Evolutionary conservation across 1,139 yeast species (phyloP), one percentile per base, ranked within the genome.

Genomic region (Kurtzmaniella quercitrusa): DNA sequence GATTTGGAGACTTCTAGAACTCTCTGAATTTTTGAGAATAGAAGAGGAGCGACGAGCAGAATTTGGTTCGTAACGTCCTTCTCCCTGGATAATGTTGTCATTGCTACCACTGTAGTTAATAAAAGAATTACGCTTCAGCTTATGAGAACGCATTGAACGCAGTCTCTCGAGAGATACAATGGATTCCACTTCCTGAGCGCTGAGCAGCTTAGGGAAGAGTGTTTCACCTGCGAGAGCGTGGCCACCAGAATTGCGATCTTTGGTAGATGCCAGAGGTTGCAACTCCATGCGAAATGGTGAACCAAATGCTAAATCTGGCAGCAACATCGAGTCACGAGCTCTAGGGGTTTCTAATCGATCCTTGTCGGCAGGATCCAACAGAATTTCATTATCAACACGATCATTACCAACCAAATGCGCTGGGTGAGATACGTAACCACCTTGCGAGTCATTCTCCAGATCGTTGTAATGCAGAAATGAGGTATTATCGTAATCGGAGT

Each of bases 121-220:
- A 48, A 67, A 67, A 35, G 79, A 74, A 44, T 65, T 63, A 35
- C 78, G 54, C 53, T 72, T 70, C 34, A 50, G 48, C 52, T 52
- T 67, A 9, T 73, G 61, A 1, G 84, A 78, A 49, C 65, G 68
- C 61, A 78, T 65, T 2, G 89, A 82, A 49, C 88, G 67, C 15
- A 84, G 77, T 48, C 91, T 71, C 57, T 85, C 95, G 38, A 85
- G 56, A 4, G 88, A 78, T 1, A 83, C 83, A 47, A 85, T 85
- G 40, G 86, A 80, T 51, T 83, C 88, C 14, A 85, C 87, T 57
- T 85, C 95, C 43, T 75, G 80, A 0, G 77, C 69, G 48, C 74
- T 82, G 38, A 85, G 66, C 2, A 80, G 76, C 54, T 82, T 84
- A 0, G 94, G 95, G 57, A 85, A 85, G 35, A 84, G 62, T 0